phyloP scores from a whole-genome alignment of 768 basidiomycete genomes.

The Phylloporus arenicola region DNA sequence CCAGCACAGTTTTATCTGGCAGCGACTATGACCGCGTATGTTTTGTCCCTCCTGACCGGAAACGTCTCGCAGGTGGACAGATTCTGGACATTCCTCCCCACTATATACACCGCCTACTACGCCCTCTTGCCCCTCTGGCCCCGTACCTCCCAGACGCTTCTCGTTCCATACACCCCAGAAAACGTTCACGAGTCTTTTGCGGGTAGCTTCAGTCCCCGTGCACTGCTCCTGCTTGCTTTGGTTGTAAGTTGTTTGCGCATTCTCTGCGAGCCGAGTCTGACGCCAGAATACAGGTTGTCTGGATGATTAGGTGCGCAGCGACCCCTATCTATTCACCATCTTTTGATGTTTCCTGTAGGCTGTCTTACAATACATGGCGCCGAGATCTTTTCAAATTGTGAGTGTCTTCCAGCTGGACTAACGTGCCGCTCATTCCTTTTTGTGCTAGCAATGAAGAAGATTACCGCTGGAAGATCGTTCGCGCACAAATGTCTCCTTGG shows the following conservation, averaged over 20 bases:
- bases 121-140: constrained; percentile 68
- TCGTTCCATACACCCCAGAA: constrained; percentile 55
- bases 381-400: constrained; percentile 76
- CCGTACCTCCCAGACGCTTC: constrained; percentile 27
- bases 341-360: constrained; percentile 33
- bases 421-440: background rate
- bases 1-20: constrained; percentile 58
- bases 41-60: constrained; percentile 60
- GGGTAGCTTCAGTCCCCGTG: constrained; percentile 61
- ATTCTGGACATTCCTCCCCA: constrained; percentile 73
- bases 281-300: constrained; percentile 32
- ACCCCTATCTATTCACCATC: constrained; percentile 5
- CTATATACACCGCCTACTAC: constrained; percentile 78
- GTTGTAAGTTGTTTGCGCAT: constrained; percentile 37
- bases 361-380: constrained; percentile 79
- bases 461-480: constrained; percentile 84
- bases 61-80: constrained; percentile 90
- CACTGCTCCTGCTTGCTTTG: constrained; percentile 68
- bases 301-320: constrained; percentile 54
- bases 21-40: constrained; percentile 44
- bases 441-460: constrained; percentile 69
- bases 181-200: constrained; percentile 30
- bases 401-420: constrained; percentile 16
- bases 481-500: constrained; percentile 48
- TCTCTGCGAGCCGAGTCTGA: background rate